These are phyloP conservation scores for Dryas drummondii DNA, from an alignment of 306 rosid genomes.

Conservation along the genomic window DNA sequence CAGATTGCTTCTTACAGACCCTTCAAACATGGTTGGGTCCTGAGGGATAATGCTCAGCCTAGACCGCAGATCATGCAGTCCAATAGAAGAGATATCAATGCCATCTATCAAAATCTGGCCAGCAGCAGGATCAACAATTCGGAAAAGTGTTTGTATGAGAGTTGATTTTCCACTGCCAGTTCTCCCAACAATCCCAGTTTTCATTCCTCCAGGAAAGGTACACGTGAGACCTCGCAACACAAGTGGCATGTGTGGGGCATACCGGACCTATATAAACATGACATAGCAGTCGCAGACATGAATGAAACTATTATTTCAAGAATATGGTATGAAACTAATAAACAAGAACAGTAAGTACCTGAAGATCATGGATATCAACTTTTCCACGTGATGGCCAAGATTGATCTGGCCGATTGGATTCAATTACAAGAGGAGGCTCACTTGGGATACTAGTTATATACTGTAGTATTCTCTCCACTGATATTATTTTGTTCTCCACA, in stretches of 20 bases:
- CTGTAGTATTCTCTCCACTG: constrained; percentile 83
- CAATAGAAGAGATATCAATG: constrained; percentile 57
- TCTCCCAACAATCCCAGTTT: constrained; percentile 89
- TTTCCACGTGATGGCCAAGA: constrained; percentile 77
- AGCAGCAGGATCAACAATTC: constrained; percentile 57
- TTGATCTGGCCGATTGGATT: constrained; percentile 53
- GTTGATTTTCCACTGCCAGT: constrained; percentile 89
- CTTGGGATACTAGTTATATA: constrained; percentile 59
- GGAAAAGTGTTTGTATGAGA: constrained; percentile 72
- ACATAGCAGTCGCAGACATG: neutral
- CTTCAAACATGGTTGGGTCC: constrained; percentile 97
- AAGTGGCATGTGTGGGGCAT: constrained; percentile 86
- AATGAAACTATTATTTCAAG: neutral
- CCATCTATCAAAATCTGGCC: constrained; percentile 64
- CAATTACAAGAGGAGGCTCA: constrained; percentile 70
- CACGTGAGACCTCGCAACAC: constrained; percentile 77
- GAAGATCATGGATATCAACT: constrained; percentile 63
- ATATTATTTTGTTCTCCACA: constrained; percentile 78
- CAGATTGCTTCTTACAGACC: constrained; percentile 77
- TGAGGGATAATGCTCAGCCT: constrained; percentile 88
- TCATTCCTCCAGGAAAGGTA: constrained; percentile 68
- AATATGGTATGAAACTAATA: too few species aligned
- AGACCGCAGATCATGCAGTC: constrained; percentile 78
- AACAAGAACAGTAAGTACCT: constrained; percentile 41
- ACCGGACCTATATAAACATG: constrained; percentile 59